Evolutionary conservation across 345 rosid genomes (phyloP).

Genomic region (Passiflora organensis): DNA sequence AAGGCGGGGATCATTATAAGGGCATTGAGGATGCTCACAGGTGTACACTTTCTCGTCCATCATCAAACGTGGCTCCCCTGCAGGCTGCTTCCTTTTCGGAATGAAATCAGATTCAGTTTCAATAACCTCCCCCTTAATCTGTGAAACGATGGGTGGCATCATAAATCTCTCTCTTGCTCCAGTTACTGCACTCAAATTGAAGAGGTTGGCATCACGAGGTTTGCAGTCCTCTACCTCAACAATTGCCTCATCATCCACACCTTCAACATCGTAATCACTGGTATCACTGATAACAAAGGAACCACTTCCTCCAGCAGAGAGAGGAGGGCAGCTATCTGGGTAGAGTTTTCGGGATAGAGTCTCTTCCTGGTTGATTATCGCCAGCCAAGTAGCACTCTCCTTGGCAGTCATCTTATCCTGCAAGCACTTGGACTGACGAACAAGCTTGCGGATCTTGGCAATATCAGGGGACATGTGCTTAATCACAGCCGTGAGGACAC

Average conservation of each 20-base stretch:
- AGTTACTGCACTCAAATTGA: slow-evolving; percentile 25
- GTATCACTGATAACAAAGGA: slow-evolving; percentile 42
- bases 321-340: slow-evolving; percentile 49
- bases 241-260: slow-evolving; percentile 31
- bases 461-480: slow-evolving; percentile 81
- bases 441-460: slow-evolving; percentile 70
- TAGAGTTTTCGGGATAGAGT: slow-evolving; percentile 52
- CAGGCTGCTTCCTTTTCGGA: slow-evolving; percentile 51
- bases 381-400: slow-evolving; percentile 81
- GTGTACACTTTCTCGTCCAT: slow-evolving; percentile 35
- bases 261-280: slow-evolving; percentile 74
- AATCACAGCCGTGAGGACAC: slow-evolving; percentile 73
- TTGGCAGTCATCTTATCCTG: slow-evolving; percentile 93
- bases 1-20: slow-evolving; percentile 37
- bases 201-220: slow-evolving; percentile 34
- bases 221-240: slow-evolving; percentile 43
- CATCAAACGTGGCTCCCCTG: slow-evolving; percentile 24
- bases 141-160: slow-evolving; percentile 30
- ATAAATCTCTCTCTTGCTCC: slow-evolving; percentile 24
- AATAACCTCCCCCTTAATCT: slow-evolving; percentile 51
- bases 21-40: slow-evolving; percentile 58
- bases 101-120: slow-evolving; percentile 28
- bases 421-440: slow-evolving; percentile 74
- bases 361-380: slow-evolving; percentile 69
- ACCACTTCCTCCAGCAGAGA: slow-evolving; percentile 42